phyloP scores from a whole-genome alignment of 2,329 filamentous ascomycete species.

The Fusarium equiseti region DNA sequence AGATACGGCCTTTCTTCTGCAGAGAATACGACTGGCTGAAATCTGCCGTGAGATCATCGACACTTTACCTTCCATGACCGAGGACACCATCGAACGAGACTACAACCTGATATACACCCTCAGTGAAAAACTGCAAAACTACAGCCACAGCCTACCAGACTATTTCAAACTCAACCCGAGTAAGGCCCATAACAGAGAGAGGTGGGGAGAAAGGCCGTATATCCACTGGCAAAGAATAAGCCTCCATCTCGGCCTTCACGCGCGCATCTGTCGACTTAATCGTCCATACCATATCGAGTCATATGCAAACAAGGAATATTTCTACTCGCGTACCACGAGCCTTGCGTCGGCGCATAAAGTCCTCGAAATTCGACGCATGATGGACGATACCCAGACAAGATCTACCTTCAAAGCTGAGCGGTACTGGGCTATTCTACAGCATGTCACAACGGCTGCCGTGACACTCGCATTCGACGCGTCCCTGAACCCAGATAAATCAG shows the following conservation, averaged over 20 bases:
- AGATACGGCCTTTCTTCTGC: slow-evolving; percentile 10
- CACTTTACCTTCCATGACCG: not conserved
- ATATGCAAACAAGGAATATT: not conserved
- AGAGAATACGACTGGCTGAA: not conserved
- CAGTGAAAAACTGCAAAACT: not conserved
- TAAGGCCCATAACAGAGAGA: not conserved
- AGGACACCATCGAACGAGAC: not conserved
- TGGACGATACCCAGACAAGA: not conserved
- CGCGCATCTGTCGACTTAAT: slow-evolving; percentile 11
- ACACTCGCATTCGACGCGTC: not conserved
- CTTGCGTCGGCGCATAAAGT: slow-evolving; percentile 5
- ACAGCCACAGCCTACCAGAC: not conserved
- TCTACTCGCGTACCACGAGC: not conserved
- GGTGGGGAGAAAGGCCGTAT: not conserved
- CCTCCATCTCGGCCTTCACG: slow-evolving; percentile 1
- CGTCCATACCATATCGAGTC: slow-evolving; percentile 11
- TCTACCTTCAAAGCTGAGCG: slow-evolving; percentile 3
- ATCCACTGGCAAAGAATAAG: slow-evolving; percentile 11
- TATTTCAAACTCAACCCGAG: not conserved
- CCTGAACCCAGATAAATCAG: not conserved
- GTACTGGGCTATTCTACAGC: not conserved
- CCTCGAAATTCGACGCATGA: slow-evolving; percentile 7
- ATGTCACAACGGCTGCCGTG: slow-evolving; percentile 5
- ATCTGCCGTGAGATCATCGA: slow-evolving; percentile 13
- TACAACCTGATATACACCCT: not conserved